Conservation (phyloP, 1,284 basidiomycete species). For the Cutaneotrichosporon cyanovorans region DNA sequence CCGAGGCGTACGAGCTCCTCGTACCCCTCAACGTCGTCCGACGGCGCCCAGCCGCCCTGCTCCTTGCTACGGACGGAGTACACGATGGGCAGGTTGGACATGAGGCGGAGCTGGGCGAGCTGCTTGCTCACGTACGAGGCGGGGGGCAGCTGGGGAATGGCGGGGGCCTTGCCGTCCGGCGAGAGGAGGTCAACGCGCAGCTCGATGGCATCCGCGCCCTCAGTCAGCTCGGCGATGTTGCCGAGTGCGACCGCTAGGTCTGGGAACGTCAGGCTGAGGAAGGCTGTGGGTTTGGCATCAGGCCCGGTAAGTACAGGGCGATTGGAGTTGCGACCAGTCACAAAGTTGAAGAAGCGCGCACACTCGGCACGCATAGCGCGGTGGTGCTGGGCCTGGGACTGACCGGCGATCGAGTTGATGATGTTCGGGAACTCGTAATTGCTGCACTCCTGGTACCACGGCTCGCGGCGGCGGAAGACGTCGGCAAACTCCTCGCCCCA, state of each 20-base stretch:
- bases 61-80: conserved; percentile 82
- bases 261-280: conserved; percentile 87
- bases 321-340: conserved; percentile 68
- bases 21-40: conserved; percentile 64
- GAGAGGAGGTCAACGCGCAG: conserved; percentile 84
- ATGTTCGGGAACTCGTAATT: conserved; percentile 76
- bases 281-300: conserved; percentile 64
- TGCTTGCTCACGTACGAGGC: conserved; percentile 71
- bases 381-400: conserved; percentile 33
- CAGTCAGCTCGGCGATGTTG: conserved; percentile 62
- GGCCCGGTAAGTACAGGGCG: conserved; percentile 43
- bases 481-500: conserved; percentile 73
- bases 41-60: conserved; percentile 89
- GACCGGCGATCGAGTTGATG: conserved; percentile 31
- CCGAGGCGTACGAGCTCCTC: conserved; percentile 72
- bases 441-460: conserved; percentile 81
- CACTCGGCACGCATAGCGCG: conserved; percentile 36
- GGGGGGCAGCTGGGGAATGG: conserved; percentile 57
- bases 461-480: conserved; percentile 73
- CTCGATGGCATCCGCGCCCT: conserved; percentile 89
- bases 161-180: conserved; percentile 46
- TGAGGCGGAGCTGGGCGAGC: conserved; percentile 68
- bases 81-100: conserved; percentile 75
- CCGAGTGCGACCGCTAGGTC: conserved; percentile 67
- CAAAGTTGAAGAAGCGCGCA: conserved; percentile 73